Evolutionary conservation across 2,329 filamentous ascomycete genomes (phyloP).

Genomic region (Raffaelea albimanens): DNA sequence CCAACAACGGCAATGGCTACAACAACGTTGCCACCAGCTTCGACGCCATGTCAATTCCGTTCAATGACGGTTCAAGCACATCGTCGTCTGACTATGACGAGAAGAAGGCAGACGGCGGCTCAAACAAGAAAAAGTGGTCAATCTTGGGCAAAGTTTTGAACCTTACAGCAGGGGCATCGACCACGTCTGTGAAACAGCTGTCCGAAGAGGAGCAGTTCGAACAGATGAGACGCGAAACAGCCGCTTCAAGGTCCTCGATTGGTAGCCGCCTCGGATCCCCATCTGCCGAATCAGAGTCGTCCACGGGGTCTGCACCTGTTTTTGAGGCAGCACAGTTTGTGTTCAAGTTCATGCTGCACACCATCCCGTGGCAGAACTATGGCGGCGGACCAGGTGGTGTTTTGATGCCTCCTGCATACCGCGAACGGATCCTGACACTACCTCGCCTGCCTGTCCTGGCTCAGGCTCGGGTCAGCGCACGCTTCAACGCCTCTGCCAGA

Average conservation of each 20-base stretch:
- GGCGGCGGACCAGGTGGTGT: constrained; percentile 32
- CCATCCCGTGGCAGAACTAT: constrained; percentile 20
- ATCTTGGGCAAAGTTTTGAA: constrained; percentile 55
- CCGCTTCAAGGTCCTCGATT: constrained; percentile 27
- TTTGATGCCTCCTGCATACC: constrained; percentile 36
- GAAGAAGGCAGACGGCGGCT: constrained; percentile 18
- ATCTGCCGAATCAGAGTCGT: constrained; percentile 39
- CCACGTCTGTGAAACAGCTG: neutral
- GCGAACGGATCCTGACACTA: constrained; percentile 54
- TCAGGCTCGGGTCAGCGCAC: constrained; percentile 48
- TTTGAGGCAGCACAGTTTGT: constrained; percentile 49
- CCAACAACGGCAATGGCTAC: constrained; percentile 1
- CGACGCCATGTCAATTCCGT: constrained; percentile 8
- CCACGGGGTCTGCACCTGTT: constrained; percentile 44
- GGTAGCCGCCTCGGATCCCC: constrained; percentile 23
- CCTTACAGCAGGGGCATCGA: constrained; percentile 20
- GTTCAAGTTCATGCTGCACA: constrained; percentile 66
- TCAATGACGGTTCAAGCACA: neutral
- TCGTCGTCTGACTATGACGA: constrained; percentile 3
- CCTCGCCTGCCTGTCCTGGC: constrained; percentile 64
- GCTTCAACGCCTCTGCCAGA: constrained; percentile 15
- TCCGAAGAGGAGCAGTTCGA: constrained; percentile 37
- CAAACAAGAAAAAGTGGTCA: constrained; percentile 51
- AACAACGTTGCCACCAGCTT: neutral
- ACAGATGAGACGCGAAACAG: constrained; percentile 38